phyloP scores from a whole-genome alignment of 768 basidiomycete species.

The Russula sp. region DNA sequence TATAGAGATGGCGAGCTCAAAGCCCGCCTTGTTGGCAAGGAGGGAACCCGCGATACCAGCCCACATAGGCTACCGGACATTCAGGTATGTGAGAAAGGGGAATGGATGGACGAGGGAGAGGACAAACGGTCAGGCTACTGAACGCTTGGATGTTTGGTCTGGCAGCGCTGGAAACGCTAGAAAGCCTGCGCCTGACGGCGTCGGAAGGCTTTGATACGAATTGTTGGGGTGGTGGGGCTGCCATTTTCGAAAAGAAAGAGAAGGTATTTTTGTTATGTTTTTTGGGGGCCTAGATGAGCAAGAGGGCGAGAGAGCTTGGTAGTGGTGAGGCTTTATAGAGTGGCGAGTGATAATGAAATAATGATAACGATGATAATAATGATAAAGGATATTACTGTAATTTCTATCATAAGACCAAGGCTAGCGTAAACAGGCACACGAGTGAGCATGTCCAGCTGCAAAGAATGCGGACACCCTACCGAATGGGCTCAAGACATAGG shows the following conservation, averaged over 20 bases:
- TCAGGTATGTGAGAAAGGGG: conserved; percentile 23
- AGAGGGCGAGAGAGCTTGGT: too few relatives aligned
- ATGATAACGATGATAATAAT: not conserved
- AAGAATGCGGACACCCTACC: conserved; percentile 17
- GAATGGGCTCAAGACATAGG: conserved; percentile 19
- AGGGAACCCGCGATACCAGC: conserved; percentile 65
- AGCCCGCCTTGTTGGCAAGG: conserved; percentile 50
- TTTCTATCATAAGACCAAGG: too few relatives aligned
- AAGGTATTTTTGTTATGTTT: not conserved
- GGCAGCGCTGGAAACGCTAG: conserved; percentile 39
- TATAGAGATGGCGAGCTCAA: conserved; percentile 70
- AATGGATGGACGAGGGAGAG: not conserved
- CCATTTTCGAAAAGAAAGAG: conserved; percentile 24
- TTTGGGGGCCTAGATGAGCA: not conserved
- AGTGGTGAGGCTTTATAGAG: too few relatives aligned
- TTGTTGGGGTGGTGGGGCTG: conserved; percentile 25
- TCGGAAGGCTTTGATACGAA: conserved; percentile 62
- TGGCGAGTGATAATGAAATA: not conserved
- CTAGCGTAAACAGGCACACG: not conserved
- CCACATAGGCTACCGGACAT: conserved; percentile 71
- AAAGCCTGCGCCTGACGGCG: conserved; percentile 61
- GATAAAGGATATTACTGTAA: too few relatives aligned
- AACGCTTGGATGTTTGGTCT: conserved; percentile 51
- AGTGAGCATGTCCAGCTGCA: conserved; percentile 10
- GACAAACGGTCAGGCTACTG: conserved; percentile 59